Evolutionary conservation across 805 yeast genomes (phyloP).

Genomic region (Sugiyamaella smithiae): DNA sequence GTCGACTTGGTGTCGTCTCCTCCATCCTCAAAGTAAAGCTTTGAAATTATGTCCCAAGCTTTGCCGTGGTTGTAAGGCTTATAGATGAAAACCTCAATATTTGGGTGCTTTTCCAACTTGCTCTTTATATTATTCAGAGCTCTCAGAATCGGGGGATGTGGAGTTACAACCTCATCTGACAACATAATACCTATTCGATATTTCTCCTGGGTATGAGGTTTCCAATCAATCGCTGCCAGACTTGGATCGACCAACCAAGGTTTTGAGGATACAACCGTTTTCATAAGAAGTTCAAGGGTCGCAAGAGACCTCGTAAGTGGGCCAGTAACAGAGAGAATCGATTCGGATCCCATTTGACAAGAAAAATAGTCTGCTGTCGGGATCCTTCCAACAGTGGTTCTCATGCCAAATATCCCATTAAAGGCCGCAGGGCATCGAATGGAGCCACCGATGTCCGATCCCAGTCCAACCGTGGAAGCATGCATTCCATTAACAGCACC

Average conservation of each 20-base stretch:
- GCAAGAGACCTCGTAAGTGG: slow-evolving; percentile 44
- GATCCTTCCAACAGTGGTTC: slow-evolving; percentile 41
- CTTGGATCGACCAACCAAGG: slow-evolving; percentile 53
- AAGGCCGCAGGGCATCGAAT: slow-evolving; percentile 49
- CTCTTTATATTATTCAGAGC: slow-evolving; percentile 40
- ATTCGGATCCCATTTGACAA: slow-evolving; percentile 36
- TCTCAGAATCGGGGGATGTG: slow-evolving; percentile 50
- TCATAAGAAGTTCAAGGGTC: slow-evolving; percentile 40
- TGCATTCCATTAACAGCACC: slow-evolving; percentile 45
- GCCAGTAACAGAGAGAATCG: slow-evolving; percentile 46
- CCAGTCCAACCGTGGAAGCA: slow-evolving; percentile 52
- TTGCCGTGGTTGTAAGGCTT: slow-evolving; percentile 1
- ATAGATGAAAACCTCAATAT: slow-evolving; percentile 27
- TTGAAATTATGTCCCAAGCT: slow-evolving; percentile 3
- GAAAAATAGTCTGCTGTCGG: slow-evolving; percentile 26
- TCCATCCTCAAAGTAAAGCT: slow-evolving; percentile 13
- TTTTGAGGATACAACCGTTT: slow-evolving; percentile 39
- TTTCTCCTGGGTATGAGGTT: slow-evolving; percentile 23
- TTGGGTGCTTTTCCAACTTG: slow-evolving; percentile 14
- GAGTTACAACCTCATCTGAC: slow-evolving; percentile 46
- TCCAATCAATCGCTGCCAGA: slow-evolving; percentile 51
- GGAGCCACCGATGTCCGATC: slow-evolving; percentile 55
- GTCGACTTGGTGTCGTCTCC: slow-evolving; percentile 4
- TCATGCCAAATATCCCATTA: slow-evolving; percentile 48
- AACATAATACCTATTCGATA: slow-evolving; percentile 11